Base-by-base conservation (phyloP, 2,329 filamentous ascomycete genomes). In the Hortaea werneckii region DNA sequence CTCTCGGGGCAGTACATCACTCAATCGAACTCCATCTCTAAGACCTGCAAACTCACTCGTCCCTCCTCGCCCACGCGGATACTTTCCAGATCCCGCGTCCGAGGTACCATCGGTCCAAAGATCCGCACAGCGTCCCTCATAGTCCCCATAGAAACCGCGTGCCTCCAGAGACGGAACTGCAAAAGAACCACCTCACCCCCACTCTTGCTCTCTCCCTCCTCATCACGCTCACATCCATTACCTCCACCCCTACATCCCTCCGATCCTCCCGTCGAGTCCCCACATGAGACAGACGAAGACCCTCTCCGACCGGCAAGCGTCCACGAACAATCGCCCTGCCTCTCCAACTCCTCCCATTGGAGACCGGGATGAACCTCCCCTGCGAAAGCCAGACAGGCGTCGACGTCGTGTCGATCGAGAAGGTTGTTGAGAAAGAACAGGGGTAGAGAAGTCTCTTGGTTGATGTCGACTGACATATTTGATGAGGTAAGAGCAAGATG, bases 311-410 rank as follows among this genome's bases (percentile, higher is more conserved):
- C 20, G 20, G 26, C 28, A 2, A 49, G 20, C 1, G 43, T 46
- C 11, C 20, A 46, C 4, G 47, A 49, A 37, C 47, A 49, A 10
- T 32, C 47, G 2, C 47, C 47, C 30, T 49, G 47, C 11, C 34
- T 10, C 6, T 8, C 4, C 10, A 35, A 8, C 6, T 27, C 13
- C n/a, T 34, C 28, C 7, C 40, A 13, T 9, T 9, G n/a, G 26
- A n/a, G 26, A 6, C 8, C 35, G 5, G 45, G 45, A 5, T 20
- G 37, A 7, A 6, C 8, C 20, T n/a, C 28, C 10, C 9, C 13
- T 6, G 41, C 41, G n/a, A 47, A 47, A 4, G 26, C 9, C 9
- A 35, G 26, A 32, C 45, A 47, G 5, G 9, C 10, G 11, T 39
- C 29, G 11, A 37, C 12, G 30, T 47, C 42, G 7, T 30, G 28